Evolutionary conservation across 2,329 filamentous ascomycete genomes (phyloP).

Genomic region (Colletotrichum tofieldiae): DNA sequence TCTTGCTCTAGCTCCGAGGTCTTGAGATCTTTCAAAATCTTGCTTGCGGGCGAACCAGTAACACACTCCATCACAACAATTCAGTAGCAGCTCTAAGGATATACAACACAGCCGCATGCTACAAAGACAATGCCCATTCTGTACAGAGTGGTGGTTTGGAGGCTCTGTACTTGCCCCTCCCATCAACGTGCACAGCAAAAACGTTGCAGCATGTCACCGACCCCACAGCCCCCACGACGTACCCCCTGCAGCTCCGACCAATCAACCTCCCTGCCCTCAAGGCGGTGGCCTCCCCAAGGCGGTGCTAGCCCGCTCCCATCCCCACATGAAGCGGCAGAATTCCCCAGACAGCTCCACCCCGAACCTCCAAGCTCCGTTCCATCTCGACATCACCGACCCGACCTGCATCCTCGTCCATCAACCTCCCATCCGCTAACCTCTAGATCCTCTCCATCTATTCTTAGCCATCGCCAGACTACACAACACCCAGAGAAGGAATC

Average conservation of each 20-base stretch:
- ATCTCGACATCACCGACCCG: background rate
- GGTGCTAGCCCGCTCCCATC: background rate
- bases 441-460: background rate
- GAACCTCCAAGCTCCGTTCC: conserved; percentile 8
- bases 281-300: conserved; percentile 1
- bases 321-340: conserved; percentile 33
- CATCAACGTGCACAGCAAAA: background rate
- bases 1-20: too few species aligned
- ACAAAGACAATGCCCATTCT: too few species aligned
- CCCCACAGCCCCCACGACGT: background rate
- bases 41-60: too few species aligned
- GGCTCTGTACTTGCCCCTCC: background rate
- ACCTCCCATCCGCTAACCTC: too few species aligned
- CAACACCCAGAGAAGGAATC: too few species aligned
- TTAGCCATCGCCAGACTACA: too few species aligned
- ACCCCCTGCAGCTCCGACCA: background rate
- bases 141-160: too few species aligned
- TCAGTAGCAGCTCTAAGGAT: too few species aligned
- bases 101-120: too few species aligned
- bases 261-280: background rate
- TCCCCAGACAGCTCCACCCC: conserved; percentile 30
- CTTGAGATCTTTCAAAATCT: too few species aligned
- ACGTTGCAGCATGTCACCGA: conserved; percentile 8
- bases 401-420: background rate
- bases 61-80: too few species aligned